Percentiles rank a stretch among this genome's conserved stretches.
phyloP scores from a whole-genome alignment of 2,329 filamentous ascomycete genomes.

The Cercospora sp. region DNA sequence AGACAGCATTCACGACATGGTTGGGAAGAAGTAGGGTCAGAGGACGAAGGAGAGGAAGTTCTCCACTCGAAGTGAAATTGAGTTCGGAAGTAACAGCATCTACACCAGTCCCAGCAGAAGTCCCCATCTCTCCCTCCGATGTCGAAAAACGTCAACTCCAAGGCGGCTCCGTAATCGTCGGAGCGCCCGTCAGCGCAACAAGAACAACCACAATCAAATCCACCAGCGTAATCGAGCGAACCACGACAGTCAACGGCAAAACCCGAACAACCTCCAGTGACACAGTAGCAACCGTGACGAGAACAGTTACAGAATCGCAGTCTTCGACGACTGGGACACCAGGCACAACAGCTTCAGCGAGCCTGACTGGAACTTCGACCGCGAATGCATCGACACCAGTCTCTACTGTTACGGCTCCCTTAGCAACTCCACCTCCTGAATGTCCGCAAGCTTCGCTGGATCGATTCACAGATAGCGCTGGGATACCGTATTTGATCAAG shows the following conservation, averaged over 20 bases:
- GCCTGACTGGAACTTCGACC: constrained; percentile 5
- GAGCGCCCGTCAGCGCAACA: not conserved
- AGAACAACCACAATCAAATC: constrained; percentile 6
- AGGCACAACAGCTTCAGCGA: constrained; percentile 7
- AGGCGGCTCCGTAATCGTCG: not conserved
- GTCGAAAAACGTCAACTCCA: constrained; percentile 8
- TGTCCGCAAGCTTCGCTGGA: constrained; percentile 29
- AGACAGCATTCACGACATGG: not conserved
- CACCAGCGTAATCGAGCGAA: constrained; percentile 8
- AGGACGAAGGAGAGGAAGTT: not conserved
- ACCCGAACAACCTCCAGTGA: not conserved
- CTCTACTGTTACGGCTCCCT: constrained; percentile 14
- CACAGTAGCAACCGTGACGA: not conserved
- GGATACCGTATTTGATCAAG: constrained; percentile 32
- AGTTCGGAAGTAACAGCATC: not conserved
- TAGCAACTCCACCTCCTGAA: constrained; percentile 21
- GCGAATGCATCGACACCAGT: constrained; percentile 9
- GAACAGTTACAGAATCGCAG: constrained; percentile 14
- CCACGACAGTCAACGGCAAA: not conserved
- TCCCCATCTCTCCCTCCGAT: not conserved
- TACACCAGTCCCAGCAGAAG: not conserved
- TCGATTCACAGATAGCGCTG: constrained; percentile 29
- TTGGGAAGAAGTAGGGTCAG: not conserved
- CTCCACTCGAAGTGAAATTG: not conserved
- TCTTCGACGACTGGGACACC: constrained; percentile 2